These are phyloP conservation scores for Flagelloscypha sp. DNA, from an alignment of 768 basidiomycete species.

Conservation along the genomic window DNA sequence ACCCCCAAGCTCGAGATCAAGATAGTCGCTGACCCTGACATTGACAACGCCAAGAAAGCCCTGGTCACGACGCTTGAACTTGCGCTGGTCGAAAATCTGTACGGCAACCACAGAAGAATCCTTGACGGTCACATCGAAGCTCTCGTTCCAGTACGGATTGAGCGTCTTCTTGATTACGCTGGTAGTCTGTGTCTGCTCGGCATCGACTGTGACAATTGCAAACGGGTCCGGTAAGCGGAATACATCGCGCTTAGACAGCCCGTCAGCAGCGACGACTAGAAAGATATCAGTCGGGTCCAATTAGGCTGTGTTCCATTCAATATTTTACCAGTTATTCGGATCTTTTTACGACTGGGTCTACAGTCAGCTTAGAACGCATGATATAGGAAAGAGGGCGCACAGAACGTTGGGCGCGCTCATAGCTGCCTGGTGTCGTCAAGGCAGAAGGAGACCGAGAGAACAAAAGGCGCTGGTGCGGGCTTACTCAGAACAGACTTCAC, in stretches of 20 bases:
- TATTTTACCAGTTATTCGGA: constrained; percentile 64
- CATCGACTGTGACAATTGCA: constrained; percentile 96
- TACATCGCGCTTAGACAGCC: constrained; percentile 88
- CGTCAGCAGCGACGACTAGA: constrained; percentile 91
- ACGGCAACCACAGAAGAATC: constrained; percentile 97
- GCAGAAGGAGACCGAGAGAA: too few relatives aligned
- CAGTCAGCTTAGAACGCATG: constrained; percentile 5
- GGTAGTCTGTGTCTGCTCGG: constrained; percentile 94
- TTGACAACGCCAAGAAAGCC: constrained; percentile 98
- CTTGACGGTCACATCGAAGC: constrained; percentile 97
- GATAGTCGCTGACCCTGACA: constrained; percentile 78
- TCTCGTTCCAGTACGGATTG: constrained; percentile 97
- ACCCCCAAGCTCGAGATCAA: constrained; percentile 87
- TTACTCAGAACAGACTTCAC: too few relatives aligned
- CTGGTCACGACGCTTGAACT: constrained; percentile 97
- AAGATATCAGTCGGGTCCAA: constrained; percentile 6
- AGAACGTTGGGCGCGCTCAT: constrained; percentile 35
- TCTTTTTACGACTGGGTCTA: constrained; percentile 52
- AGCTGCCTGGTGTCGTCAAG: too few relatives aligned
- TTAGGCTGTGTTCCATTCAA: neutral
- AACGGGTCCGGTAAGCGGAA: constrained; percentile 97
- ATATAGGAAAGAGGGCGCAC: constrained; percentile 22
- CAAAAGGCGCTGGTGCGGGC: too few relatives aligned
- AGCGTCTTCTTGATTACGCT: constrained; percentile 94
- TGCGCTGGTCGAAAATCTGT: constrained; percentile 98